phyloP scores from a whole-genome alignment of 2,329 filamentous ascomycete species.

The Mariannaea sp. region DNA sequence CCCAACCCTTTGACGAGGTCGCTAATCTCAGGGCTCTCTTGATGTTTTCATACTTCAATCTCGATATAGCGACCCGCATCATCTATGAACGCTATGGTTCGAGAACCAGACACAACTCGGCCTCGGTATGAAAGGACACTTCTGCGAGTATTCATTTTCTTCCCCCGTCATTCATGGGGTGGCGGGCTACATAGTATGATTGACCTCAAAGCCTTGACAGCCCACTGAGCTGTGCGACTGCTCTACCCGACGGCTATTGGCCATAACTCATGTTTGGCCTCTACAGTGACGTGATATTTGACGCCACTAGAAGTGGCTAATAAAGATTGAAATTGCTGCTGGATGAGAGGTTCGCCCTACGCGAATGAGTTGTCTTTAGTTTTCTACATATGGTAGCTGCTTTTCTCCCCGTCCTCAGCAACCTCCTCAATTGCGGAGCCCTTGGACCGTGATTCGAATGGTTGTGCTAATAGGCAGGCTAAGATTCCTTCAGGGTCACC shows the following conservation, averaged over 20 bases:
- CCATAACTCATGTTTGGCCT: background rate
- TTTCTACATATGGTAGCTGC: background rate
- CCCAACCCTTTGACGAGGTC: background rate
- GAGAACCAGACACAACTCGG: background rate
- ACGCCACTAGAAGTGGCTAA: constrained; percentile 1
- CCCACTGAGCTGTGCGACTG: constrained; percentile 4
- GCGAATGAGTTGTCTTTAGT: no score
- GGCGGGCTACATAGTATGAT: constrained; percentile 11
- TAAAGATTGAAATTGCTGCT: background rate
- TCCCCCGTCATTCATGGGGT: constrained; percentile 2
- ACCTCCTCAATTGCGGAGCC: background rate
- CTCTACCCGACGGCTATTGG: constrained; percentile 2
- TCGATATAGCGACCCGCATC: constrained; percentile 12
- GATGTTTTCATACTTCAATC: constrained; percentile 3
- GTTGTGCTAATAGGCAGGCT: background rate
- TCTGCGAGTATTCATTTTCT: background rate
- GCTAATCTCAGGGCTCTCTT: constrained; percentile 17
- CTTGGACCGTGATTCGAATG: background rate
- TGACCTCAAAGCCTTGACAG: constrained; percentile 7
- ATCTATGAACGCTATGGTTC: constrained; percentile 3
- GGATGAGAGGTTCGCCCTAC: background rate
- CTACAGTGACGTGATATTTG: constrained; percentile 7
- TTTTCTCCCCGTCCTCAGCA: background rate
- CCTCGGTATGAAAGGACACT: background rate
- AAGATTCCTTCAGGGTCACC: background rate